Base-by-base conservation (phyloP, 805 yeast species). In the Candida andamanensis region DNA sequence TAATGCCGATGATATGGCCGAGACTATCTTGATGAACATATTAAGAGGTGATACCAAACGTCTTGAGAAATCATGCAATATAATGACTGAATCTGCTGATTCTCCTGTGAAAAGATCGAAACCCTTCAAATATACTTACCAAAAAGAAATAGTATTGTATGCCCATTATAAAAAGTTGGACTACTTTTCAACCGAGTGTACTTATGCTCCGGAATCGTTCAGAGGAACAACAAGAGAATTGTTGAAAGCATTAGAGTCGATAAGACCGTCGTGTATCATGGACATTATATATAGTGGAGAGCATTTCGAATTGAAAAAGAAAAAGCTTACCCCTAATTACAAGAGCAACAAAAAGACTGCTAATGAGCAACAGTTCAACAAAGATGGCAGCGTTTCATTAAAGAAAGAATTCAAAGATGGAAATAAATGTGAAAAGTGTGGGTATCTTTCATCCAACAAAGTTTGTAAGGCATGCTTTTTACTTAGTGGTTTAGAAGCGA, bases 1-100 rank as follows among this genome's bases (percentile, higher is more conserved):
- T 58, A 92, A 92, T 56, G 99, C 99, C 0, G 99, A 92, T 56
- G 99, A 92, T 60, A 84, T 92, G 85, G 99, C 99, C 1, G 99
- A 92, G 50, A 92, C 99, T 0, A 95, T 92, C 4, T 59, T 92
- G 33, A 90, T 92, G 97, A 92, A 92, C 56, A 59, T 92, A 26
- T 61, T 92, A 17, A 70, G 99, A 46, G 99, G 99, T n/a, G 99
- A 92, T 53, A 81, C 87, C 5, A 95, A 95, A 15, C 69, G 99
- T 42, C 64, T 92, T 34, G 97, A 85, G 50, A 78, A 81, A 43
- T 86, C 96, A 12, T 85, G 95, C 7, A 72, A 82, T 15, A 86
- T 92, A 25, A 71, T 90, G 40, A 92, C 98, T 0, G 76, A 76
- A 37, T 80, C 86, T 12, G 61, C 78, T 0, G 92, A 90, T 2